Base-by-base conservation (phyloP, 2,329 filamentous ascomycete genomes). In the Westerdykella ornata region DNA sequence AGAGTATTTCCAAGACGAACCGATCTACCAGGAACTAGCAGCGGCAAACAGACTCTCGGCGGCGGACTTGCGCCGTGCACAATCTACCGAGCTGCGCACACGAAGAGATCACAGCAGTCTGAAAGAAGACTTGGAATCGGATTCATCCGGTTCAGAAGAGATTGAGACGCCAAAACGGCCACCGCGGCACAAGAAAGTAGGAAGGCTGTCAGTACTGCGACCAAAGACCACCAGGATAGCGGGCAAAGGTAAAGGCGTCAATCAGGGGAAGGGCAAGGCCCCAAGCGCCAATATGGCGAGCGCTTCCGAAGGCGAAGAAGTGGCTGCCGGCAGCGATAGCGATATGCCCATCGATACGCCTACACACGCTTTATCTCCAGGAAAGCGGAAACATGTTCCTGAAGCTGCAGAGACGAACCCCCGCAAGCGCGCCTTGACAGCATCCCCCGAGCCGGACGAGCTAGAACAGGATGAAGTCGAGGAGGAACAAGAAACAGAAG, bases 141-240 rank as follows among this genome's bases (percentile, higher is more conserved):
- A 59, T 4, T 56, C 52, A 17, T 47, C 56, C 30, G 17, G 31
- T 12, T 41, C 44, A 55, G 54, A 22, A 43, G 16, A 14, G n/a
- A 33, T 33, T 17, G 50, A n/a, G 45, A 43, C n/a, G 54, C 55
- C 5, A 49, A 52, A 9, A 45, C 47, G 13, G 39, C 18, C 2
- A 30, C 56, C 11, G 42, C 42, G 32, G 57, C 60, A 30, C 56
- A 48, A 45, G 34, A 46, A 51, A 38, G 59, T 56, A 43, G 62
- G 62, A 1, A 52, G 52, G 9, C 45, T 63, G 3, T 68, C 66
- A 5, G 51, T 62, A 3, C 46, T 67, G 1, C 52, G 65, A 30
- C 66, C 66, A 1, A 67, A 47, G 37, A 62, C 54, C 29, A 48
- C 53, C 34, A 66, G 62, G 35, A 60, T 49, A 32, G 63, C 62